Base-by-base conservation (phyloP, 2,329 filamentous ascomycete species). In the Blastomyces percursus region DNA sequence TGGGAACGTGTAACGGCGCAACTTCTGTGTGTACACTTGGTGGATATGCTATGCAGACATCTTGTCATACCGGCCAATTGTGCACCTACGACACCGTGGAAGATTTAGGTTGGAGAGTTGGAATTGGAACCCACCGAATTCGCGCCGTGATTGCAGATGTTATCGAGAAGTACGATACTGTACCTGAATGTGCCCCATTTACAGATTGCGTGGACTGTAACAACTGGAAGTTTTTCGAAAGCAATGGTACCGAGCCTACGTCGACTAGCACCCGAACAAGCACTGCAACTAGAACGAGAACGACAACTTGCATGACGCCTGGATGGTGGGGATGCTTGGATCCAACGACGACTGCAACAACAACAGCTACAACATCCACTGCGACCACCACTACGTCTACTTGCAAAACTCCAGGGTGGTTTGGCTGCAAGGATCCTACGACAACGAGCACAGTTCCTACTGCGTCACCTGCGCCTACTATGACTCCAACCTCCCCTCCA, bases 181-280 rank as follows among this genome's bases (percentile, higher is more conserved):
- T 95, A 0, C 89, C 94, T 0, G 78, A 84, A 67, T 97, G 94
- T 75, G 83, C 82, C 61, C 80, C 82, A 38, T 92, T 93, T 27
- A 87, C 91, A 60, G 80, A 86, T 66, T 97, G 94, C 72, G 85
- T 89, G 50, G 94, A 99, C 73, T 97, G 93, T 71, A 90, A 85
- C 63, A 86, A 88, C 62, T 97, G 94, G 94, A 95, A 96, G 71
- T 96, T 91, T 80, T 95, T 90, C 71, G 88, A 92, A 74, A 96
- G 91, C 73, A 96, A 96, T 72, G 89, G 89, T 38, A 94, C 89
- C 1, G 88, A 92, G 66, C 82, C 81, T 1, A 91, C 86, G 0
- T 89, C 87, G 0, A 85, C 85, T 0, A 80, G 73, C 0, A 79
- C 84, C 1, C 80, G 78, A 2, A 81, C 82, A 0, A 83, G 82